Conservation (phyloP, 2,329 filamentous ascomycete genomes). For the Hymenoscyphus salicellus region DNA sequence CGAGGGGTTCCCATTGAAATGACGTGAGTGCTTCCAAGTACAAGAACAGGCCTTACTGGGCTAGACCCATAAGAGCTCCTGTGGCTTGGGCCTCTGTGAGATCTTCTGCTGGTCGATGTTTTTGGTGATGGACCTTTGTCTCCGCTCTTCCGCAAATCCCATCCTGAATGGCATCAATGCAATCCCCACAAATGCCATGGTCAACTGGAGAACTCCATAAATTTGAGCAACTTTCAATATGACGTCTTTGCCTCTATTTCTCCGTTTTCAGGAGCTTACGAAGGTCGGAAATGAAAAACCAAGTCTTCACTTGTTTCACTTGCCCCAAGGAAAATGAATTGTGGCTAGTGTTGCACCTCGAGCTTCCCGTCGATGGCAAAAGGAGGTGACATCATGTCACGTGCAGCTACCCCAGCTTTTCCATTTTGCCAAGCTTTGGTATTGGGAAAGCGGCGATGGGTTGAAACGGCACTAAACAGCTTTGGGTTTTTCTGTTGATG, state of each 20-base stretch:
- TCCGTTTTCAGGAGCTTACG: background rate
- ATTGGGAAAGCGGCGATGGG: background rate
- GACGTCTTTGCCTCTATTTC: background rate
- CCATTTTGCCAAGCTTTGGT: background rate
- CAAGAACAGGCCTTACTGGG: background rate
- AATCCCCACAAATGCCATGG: background rate
- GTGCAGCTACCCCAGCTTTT: slow-evolving; percentile 1
- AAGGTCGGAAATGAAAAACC: background rate
- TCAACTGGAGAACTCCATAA: background rate
- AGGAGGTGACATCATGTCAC: background rate
- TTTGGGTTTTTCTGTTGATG: background rate
- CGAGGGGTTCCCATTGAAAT: background rate
- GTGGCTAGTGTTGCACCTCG: background rate
- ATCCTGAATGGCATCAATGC: background rate
- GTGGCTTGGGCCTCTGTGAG: background rate
- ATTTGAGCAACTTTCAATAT: background rate
- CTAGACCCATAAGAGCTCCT: background rate
- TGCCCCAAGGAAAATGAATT: background rate
- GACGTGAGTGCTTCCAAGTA: background rate
- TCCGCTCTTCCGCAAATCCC: background rate
- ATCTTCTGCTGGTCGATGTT: background rate
- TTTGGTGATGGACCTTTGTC: slow-evolving; percentile 1
- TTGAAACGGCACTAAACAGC: background rate
- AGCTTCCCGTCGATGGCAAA: background rate
- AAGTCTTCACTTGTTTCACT: background rate